Evolutionary conservation across 1,284 basidiomycete genomes (phyloP).

Genomic region (Stereum hirsutum): DNA sequence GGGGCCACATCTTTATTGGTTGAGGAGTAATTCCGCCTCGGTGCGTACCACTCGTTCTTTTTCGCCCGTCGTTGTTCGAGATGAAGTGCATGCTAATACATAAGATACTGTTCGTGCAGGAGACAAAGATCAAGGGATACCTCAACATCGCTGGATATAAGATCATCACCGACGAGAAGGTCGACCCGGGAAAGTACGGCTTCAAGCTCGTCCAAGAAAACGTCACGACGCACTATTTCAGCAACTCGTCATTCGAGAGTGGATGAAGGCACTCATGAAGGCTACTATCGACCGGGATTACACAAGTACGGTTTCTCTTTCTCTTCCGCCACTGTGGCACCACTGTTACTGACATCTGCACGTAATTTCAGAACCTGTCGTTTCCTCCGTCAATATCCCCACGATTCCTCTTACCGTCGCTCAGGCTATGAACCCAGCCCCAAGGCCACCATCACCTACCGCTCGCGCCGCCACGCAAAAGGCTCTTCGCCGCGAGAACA

Average conservation of each 20-base stretch:
- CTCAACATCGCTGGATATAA: constrained; percentile 91
- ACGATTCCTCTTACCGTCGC: constrained; percentile 94
- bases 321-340: background rate
- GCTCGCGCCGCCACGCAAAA: constrained; percentile 86
- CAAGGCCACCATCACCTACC: constrained; percentile 88
- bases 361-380: constrained; percentile 66
- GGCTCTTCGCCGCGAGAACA: constrained; percentile 80
- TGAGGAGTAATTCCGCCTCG: constrained; percentile 60
- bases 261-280: constrained; percentile 99
- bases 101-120: constrained; percentile 32
- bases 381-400: constrained; percentile 95
- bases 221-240: constrained; percentile 88
- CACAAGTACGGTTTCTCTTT: constrained; percentile 46
- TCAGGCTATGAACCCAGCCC: constrained; percentile 92
- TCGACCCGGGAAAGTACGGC: constrained; percentile 89
- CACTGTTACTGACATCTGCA: background rate
- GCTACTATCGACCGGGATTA: constrained; percentile 94
- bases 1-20: constrained; percentile 81
- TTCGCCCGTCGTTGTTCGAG: too few relatives aligned
- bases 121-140: constrained; percentile 93
- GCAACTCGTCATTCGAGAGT: constrained; percentile 80
- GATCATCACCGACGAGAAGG: constrained; percentile 88
- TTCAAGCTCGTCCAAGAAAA: constrained; percentile 91
- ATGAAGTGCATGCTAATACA: background rate
- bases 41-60: too few relatives aligned